phyloP scores from a whole-genome alignment of 805 yeast species.

The Cyberlindnera euphorbiiphila region DNA sequence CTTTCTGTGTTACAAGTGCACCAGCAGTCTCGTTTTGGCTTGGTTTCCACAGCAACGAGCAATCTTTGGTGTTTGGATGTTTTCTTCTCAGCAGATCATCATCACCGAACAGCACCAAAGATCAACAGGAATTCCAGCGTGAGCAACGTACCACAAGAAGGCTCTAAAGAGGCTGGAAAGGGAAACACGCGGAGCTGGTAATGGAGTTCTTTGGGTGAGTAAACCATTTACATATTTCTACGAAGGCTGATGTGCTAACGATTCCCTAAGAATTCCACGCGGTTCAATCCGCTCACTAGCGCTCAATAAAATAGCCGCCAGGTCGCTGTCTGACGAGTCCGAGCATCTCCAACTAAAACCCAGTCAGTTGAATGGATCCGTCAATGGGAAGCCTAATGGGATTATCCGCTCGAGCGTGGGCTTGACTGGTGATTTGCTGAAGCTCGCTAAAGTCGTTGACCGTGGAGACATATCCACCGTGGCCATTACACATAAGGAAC shows the following conservation, averaged over 20 bases:
- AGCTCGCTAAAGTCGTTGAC: conserved; percentile 18
- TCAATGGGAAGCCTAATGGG: conserved; percentile 2
- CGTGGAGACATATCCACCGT: conserved; percentile 19
- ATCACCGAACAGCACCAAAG: too few species aligned
- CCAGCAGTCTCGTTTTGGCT: conserved; percentile 1
- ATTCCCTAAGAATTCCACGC: conserved; percentile 21
- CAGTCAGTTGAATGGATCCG: conserved; percentile 3
- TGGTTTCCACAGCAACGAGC: too few species aligned
- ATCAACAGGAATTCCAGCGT: too few species aligned
- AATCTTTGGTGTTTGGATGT: too few species aligned
- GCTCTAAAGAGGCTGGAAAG: not conserved
- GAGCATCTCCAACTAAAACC: conserved; percentile 1
- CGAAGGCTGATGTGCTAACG: conserved; percentile 5
- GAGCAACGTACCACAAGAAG: too few species aligned
- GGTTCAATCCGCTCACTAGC: conserved; percentile 28
- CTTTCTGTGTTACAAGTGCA: too few species aligned
- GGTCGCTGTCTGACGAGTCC: conserved; percentile 13
- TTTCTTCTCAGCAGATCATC: too few species aligned
- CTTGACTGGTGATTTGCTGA: conserved; percentile 20
- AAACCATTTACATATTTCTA: not conserved
- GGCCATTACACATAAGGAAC: conserved; percentile 42
- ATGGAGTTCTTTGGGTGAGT: conserved; percentile 26
- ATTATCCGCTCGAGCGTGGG: too few species aligned
- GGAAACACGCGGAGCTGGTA: not conserved
- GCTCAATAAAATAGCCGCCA: conserved; percentile 24